Conservation (phyloP, 768 basidiomycete genomes). For the Sarcodon sp. region DNA sequence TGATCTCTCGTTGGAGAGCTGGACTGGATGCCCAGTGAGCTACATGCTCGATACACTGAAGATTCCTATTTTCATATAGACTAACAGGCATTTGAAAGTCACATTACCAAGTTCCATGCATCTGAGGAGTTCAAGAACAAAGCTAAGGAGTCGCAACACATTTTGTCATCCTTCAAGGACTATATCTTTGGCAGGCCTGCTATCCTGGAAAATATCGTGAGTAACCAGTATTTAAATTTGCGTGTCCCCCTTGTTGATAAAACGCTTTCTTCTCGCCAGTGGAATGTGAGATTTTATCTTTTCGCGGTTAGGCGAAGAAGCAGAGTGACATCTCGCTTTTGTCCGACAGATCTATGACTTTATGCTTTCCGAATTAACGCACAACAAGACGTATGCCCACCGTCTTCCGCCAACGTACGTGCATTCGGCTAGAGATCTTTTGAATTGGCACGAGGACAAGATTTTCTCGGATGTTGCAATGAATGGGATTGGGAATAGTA, state of each 20-base stretch:
- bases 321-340: neutral
- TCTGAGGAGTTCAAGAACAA: conserved; percentile 57
- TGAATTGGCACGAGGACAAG: conserved; percentile 69
- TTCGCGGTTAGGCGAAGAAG: neutral
- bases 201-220: conserved; percentile 55
- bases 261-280: conserved; percentile 26
- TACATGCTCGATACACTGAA: neutral
- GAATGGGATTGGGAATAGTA: conserved; percentile 68
- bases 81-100: conserved; percentile 47
- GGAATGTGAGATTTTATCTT: conserved; percentile 45
- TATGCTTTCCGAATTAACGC: conserved; percentile 59
- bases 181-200: conserved; percentile 60
- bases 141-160: conserved; percentile 41
- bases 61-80: no score
- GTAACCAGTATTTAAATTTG: conserved; percentile 13
- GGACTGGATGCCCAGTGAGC: conserved; percentile 49
- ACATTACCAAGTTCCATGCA: conserved; percentile 43
- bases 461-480: conserved; percentile 56
- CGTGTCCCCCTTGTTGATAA: conserved; percentile 6
- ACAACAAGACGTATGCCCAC: conserved; percentile 75
- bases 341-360: conserved; percentile 57
- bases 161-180: conserved; percentile 56
- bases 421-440: conserved; percentile 62
- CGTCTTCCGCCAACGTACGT: conserved; percentile 69
- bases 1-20: conserved; percentile 75